Evolutionary conservation across 306 rosid species (phyloP), one percentile per base, ranked within the genome.

Genomic region (Sophora flavescens): DNA sequence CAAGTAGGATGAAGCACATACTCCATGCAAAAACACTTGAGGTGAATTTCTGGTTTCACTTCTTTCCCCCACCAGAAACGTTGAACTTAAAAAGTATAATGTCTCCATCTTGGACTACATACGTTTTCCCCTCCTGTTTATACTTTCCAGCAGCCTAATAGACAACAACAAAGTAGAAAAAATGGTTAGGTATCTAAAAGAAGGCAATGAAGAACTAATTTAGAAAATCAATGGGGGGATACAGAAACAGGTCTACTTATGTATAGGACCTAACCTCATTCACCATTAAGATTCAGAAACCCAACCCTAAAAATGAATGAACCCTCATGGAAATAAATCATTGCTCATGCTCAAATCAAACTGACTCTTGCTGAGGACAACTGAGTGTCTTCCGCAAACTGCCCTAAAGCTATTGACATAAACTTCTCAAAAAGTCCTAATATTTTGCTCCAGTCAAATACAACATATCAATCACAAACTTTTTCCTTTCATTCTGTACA

Each of bases 41-140:
- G 67, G 42, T 6, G 39, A 73, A 47, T 60, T 44, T 68, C 59
- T 30, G 42, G 82, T 67, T 83, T 92, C 85, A 96, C 88, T 96
- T 96, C 87, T 96, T 92, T 5, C 99, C 99, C 39, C 99, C 98
- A 8, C 99, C 98, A 18, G 99, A 96, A 58, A 96, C 97, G 38
- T 96, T 96, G 56, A 96, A 96, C 86, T 96, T 96, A 81, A 96
- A 96, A 80, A 96, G 91, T 82, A 92, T 92, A 2, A 96, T 47
- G 82, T 92, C 99, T 17, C 88, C 99, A 80, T 96, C 99, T 87
- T 91, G 98, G 63, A 96, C 98, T 66, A 92, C 90, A 52, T 92
- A 96, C 0, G 98, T 92, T 85, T 96, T 96, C 4, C 99, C 99
- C 77, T 96, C 99, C 73, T 92, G 99, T 72, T 80, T 92, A 82